These are phyloP conservation scores for Penicillium psychrosexuale DNA, from an alignment of 2,329 filamentous ascomycete genomes.

Conservation along the genomic window DNA sequence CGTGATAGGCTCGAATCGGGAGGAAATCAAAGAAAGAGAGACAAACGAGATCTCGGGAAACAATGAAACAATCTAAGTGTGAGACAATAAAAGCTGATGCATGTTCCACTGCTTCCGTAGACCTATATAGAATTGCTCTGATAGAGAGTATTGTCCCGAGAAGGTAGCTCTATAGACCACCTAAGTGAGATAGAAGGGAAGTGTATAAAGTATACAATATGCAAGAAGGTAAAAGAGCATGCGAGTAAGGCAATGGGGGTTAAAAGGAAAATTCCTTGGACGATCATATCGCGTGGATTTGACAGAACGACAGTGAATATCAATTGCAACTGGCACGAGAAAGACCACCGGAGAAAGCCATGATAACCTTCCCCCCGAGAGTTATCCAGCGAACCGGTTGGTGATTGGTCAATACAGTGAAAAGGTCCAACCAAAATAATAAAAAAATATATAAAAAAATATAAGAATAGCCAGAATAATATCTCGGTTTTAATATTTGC, in stretches of 20 bases:
- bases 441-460: conserved; percentile 15
- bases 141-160: conserved; percentile 7
- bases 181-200: conserved; percentile 33
- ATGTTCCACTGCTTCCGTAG: conserved; percentile 44
- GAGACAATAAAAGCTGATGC: conserved; percentile 49
- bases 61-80: conserved; percentile 38
- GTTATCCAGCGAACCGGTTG: conserved; percentile 9
- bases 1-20: conserved; percentile 5
- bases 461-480: conserved; percentile 3
- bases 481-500: conserved; percentile 1
- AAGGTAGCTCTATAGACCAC: not conserved
- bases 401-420: conserved; percentile 21
- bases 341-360: conserved; percentile 22
- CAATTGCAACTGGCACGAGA: conserved; percentile 29
- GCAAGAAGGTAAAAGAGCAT: conserved; percentile 21
- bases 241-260: conserved; percentile 32
- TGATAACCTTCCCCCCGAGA: conserved; percentile 24
- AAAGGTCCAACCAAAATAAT: conserved; percentile 2
- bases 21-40: conserved; percentile 7
- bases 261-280: conserved; percentile 25
- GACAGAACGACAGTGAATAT: conserved; percentile 20
- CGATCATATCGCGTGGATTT: conserved; percentile 24
- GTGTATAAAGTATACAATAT: conserved; percentile 21
- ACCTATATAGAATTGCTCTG: conserved; percentile 35
- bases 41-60: conserved; percentile 21